Base-by-base conservation (phyloP, 129 eudicot species). In the Flaveria ramosissima region DNA sequence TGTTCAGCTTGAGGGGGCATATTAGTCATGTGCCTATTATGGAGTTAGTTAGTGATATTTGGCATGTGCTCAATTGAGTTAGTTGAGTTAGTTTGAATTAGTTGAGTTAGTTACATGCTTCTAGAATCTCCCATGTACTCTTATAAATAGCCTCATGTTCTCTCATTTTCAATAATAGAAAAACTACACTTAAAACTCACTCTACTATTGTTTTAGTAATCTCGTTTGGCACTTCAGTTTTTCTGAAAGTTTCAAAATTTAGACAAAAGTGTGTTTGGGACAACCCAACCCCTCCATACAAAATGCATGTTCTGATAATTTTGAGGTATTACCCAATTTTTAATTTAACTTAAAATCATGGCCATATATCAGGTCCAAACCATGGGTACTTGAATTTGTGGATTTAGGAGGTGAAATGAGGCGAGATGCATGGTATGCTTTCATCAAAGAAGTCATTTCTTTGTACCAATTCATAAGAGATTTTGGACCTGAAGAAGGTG, bases 361-460 rank as follows among this genome's bases (percentile, higher is more conserved):
- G 19, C 79, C 51, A 32, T 7, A 61, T 75, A 39, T 78, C 69
- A 81, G 84, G 48, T 55, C 36, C 42, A 51, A 67, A 19, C 81
- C 96, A 65, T 91, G 88, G 92, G 90, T 85, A 64, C 90, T 91
- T 66, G 97, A 94, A 80, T 94, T 91, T 80, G 91, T 94, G 23
- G 96, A 94, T 77, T 79, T 94, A 51, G 96, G 98, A 75, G 90
- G 97, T 76, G 98, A 94, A 81, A 84, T 90, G 97, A 85, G 98
- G 84, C 89, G 98, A 75, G 98, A 94, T 78, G 92, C 89, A 24
- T 94, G 98, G 98, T 82, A 85, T 78, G 96, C 98, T 48, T 89
- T 85, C 70, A 62, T 89, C 11, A 82, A 77, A 55, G 98, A 94
- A 89, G 88, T 94, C 20, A 87, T 94, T 70, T 75, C 90, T 73